Percentiles rank a stretch among this genome's conserved stretches.
Conservation (phyloP, 768 basidiomycete species). For the Galerina sulciceps region DNA sequence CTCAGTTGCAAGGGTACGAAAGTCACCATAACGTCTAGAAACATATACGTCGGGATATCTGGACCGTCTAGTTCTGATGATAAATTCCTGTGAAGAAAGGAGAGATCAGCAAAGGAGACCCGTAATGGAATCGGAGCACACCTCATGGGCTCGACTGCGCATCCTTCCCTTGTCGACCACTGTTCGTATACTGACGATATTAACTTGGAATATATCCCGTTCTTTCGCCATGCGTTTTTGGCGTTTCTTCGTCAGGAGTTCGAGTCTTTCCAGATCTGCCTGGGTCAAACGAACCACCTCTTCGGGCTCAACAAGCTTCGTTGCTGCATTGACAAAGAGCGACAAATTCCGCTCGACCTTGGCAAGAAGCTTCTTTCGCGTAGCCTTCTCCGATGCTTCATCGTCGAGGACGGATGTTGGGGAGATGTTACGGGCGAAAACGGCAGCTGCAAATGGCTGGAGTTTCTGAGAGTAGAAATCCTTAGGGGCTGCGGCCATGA, state of each 20-base stretch:
- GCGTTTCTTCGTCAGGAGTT: conserved; percentile 68
- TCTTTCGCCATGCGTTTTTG: conserved; percentile 50
- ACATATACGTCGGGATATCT: conserved; percentile 82
- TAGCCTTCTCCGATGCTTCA: conserved; percentile 52
- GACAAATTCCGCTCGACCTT: conserved; percentile 87
- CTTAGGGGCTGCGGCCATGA: conserved; percentile 86
- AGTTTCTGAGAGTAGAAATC: conserved; percentile 95
- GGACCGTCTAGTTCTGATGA: conserved; percentile 84
- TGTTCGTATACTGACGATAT: conserved; percentile 86
- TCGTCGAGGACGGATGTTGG: conserved; percentile 65
- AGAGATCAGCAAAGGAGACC: conserved; percentile 1
- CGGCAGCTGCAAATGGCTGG: conserved; percentile 88
- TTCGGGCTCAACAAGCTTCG: conserved; percentile 83
- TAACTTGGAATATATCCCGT: conserved; percentile 80
- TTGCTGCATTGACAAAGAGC: conserved; percentile 80
- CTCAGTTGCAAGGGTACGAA: conserved; percentile 85
- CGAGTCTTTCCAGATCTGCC: conserved; percentile 79
- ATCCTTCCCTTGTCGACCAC: conserved; percentile 86
- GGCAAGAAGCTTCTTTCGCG: conserved; percentile 67
- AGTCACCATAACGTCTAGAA: conserved; percentile 93
- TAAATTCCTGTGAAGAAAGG: conserved; percentile 75
- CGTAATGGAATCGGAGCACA: conserved; percentile 38
- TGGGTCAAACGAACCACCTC: conserved; percentile 91
- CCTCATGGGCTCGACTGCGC: conserved; percentile 87
- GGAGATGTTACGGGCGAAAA: conserved; percentile 80